Percentiles rank a stretch among this genome's conserved stretches.
Conservation (phyloP, 306 rosid species). For the Cucumis melo region DNA sequence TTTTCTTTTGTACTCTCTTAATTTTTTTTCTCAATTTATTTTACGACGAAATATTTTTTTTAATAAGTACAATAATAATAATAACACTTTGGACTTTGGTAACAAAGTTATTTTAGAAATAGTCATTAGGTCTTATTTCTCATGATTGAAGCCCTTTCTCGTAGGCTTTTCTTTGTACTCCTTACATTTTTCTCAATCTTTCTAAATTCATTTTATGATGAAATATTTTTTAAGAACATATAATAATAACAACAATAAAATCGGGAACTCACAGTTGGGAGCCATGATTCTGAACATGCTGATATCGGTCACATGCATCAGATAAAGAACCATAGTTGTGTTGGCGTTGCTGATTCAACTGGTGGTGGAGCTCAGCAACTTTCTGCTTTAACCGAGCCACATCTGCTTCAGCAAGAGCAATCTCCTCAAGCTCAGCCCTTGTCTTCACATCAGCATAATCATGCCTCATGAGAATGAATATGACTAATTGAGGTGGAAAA, state of each 20-base stretch:
- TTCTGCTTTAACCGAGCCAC: slow-evolving; percentile 97
- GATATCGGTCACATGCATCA: slow-evolving; percentile 77
- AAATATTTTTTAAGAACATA: no score
- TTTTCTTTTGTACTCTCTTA: background rate
- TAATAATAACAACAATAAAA: background rate
- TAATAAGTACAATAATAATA: no score
- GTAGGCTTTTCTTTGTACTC: background rate
- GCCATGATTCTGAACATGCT: slow-evolving; percentile 57
- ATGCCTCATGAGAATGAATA: slow-evolving; percentile 21
- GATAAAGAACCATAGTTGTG: slow-evolving; percentile 87
- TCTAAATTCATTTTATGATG: no score
- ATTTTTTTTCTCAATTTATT: background rate
- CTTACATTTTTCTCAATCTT: no score
- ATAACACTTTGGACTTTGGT: background rate
- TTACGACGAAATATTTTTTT: no score
- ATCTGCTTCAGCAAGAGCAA: slow-evolving; percentile 98
- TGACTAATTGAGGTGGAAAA: slow-evolving; percentile 6
- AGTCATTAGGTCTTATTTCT: background rate
- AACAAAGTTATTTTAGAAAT: background rate
- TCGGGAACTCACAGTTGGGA: slow-evolving; percentile 67
- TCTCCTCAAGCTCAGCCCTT: slow-evolving; percentile 97
- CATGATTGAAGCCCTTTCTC: background rate
- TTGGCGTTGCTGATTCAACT: slow-evolving; percentile 90
- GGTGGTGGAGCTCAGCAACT: slow-evolving; percentile 97
- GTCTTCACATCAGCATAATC: slow-evolving; percentile 43